A percentile compares a stretch with the other conserved stretches of the same genome.
Evolutionary conservation across 2,329 filamentous ascomycete genomes (phyloP).

Genomic region (Phoma herbarum): DNA sequence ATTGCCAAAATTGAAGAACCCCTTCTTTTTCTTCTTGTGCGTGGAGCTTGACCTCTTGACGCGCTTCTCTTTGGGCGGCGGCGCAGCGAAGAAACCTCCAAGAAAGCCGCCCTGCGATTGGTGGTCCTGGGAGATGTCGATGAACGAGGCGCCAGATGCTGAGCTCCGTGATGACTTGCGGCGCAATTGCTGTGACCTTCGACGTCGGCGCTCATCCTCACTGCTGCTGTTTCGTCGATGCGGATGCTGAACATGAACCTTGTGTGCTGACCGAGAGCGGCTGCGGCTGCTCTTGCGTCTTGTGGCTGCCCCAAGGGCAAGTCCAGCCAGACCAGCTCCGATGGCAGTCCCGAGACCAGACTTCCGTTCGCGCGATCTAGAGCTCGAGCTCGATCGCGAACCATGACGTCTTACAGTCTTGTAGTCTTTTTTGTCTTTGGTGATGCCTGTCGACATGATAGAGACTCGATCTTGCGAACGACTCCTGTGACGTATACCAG

Average conservation of each 20-base stretch:
- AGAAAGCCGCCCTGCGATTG: slow-evolving; percentile 55
- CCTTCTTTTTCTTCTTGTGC: slow-evolving; percentile 53
- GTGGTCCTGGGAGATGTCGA: slow-evolving; percentile 71
- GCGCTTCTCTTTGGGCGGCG: slow-evolving; percentile 44
- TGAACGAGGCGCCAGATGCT: slow-evolving; percentile 62
- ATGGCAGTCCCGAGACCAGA: slow-evolving; percentile 50
- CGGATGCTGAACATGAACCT: slow-evolving; percentile 38
- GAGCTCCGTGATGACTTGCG: slow-evolving; percentile 49
- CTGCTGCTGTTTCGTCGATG: slow-evolving; percentile 44
- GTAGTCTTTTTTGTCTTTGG: slow-evolving; percentile 47
- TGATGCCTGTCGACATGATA: slow-evolving; percentile 46
- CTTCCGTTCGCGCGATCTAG: slow-evolving; percentile 45
- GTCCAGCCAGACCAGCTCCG: slow-evolving; percentile 51
- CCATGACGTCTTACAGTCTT: slow-evolving; percentile 42
- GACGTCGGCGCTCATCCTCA: slow-evolving; percentile 39
- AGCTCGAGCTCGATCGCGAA: slow-evolving; percentile 51
- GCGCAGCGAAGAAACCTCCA: slow-evolving; percentile 69
- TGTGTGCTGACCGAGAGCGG: slow-evolving; percentile 49
- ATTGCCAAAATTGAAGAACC: slow-evolving; percentile 61
- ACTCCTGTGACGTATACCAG: slow-evolving; percentile 52
- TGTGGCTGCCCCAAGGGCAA: slow-evolving; percentile 47
- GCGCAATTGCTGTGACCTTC: slow-evolving; percentile 37
- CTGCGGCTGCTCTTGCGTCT: slow-evolving; percentile 45
- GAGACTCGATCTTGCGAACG: slow-evolving; percentile 48
- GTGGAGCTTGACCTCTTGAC: slow-evolving; percentile 31